Evolutionary conservation across 1,284 basidiomycete species (phyloP).

Genomic region (Schizopora paradoxa): DNA sequence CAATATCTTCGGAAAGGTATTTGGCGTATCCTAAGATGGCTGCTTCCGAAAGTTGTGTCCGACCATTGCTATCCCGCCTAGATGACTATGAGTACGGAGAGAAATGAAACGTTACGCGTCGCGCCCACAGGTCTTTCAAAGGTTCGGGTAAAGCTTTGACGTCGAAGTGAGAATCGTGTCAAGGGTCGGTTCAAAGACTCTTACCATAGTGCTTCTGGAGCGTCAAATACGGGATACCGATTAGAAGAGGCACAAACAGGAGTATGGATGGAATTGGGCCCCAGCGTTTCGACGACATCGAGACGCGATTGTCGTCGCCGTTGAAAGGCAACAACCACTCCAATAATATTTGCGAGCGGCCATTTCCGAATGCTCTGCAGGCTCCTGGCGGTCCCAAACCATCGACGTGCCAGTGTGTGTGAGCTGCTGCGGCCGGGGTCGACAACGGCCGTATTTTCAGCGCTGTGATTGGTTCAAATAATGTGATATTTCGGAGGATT

Average conservation of each 20-base stretch:
- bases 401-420: too few relatives aligned
- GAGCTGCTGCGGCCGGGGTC: too few relatives aligned
- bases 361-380: too few relatives aligned
- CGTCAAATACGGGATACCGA: conserved; percentile 30
- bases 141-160: conserved; percentile 36
- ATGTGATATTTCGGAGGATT: too few relatives aligned
- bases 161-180: background rate
- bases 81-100: background rate
- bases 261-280: conserved; percentile 34
- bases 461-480: too few relatives aligned
- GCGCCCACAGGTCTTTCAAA: conserved; percentile 32
- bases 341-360: too few relatives aligned
- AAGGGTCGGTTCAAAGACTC: background rate
- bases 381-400: too few relatives aligned
- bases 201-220: conserved; percentile 30
- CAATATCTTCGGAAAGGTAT: conserved; percentile 77
- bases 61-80: conserved; percentile 8
- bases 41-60: conserved; percentile 58
- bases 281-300: conserved; percentile 29
- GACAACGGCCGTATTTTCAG: too few relatives aligned
- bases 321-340: too few relatives aligned
- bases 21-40: conserved; percentile 58
- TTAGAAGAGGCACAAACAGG: conserved; percentile 30
- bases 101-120: background rate
- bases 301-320: too few relatives aligned